A percentile compares a stretch with the other conserved stretches of the same genome.
Conservation (phyloP, 805 yeast species). For the Saccharomycopsis sp. region DNA sequence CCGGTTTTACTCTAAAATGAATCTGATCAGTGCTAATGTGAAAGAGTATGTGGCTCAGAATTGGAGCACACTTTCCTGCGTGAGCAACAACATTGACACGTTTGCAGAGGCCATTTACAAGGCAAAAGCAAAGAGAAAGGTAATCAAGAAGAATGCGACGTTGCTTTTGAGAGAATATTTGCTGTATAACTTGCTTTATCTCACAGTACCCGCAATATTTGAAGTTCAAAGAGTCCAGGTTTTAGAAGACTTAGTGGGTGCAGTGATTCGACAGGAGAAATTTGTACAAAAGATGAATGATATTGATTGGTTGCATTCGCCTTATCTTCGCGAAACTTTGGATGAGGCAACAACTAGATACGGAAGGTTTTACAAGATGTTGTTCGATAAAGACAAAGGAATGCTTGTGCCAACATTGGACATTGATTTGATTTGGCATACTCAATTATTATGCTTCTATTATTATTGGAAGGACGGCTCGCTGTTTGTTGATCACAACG, state of each 20-base stretch:
- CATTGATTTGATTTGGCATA: background rate
- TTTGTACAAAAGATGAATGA: background rate
- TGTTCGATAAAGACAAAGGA: background rate
- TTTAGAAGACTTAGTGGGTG: conserved; percentile 41
- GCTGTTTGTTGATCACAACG: background rate
- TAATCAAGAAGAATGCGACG: background rate
- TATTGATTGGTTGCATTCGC: background rate
- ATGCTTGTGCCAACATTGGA: background rate
- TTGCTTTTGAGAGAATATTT: background rate
- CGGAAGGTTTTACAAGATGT: background rate
- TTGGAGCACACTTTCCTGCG: background rate
- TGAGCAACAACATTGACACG: background rate
- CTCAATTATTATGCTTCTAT: background rate
- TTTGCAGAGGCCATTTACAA: background rate
- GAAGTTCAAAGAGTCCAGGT: conserved; percentile 40
- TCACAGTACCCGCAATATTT: background rate
- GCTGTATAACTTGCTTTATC: background rate
- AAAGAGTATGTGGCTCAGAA: background rate
- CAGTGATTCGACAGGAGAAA: conserved; percentile 28
- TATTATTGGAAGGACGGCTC: background rate
- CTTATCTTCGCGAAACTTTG: background rate
- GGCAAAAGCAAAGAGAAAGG: background rate
- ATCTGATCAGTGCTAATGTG: background rate
- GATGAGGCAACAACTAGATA: background rate
- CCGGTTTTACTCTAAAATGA: too few relatives aligned